phyloP scores from a whole-genome alignment of 345 rosid species.

The Lepidium africanum region DNA sequence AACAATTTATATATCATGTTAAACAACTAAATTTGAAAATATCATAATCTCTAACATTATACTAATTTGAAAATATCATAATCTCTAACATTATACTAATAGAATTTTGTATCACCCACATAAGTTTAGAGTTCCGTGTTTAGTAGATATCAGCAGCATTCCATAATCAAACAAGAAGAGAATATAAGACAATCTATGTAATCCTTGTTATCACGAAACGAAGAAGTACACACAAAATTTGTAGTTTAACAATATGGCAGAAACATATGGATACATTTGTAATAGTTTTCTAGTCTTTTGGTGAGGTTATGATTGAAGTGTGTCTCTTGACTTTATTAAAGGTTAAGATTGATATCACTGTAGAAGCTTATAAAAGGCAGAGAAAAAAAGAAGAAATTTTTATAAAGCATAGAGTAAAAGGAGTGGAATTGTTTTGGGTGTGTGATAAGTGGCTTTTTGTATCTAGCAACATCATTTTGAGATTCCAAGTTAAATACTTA shows the following conservation, averaged over 20 bases:
- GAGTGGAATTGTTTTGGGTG: constrained; percentile 34
- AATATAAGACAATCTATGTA: neutral
- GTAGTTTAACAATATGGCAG: constrained; percentile 17
- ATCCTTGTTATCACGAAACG: neutral
- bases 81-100: too few relatives aligned
- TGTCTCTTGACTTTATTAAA: constrained; percentile 43
- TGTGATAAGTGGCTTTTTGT: constrained; percentile 29
- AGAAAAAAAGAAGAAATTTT: constrained; percentile 4
- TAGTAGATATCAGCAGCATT: constrained; percentile 1
- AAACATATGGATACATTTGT: constrained; percentile 17
- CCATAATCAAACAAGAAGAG: neutral
- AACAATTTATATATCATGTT: too few relatives aligned
- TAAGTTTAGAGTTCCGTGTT: neutral
- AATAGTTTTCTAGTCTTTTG: constrained; percentile 22
- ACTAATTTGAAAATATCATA: too few relatives aligned
- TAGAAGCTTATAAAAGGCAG: constrained; percentile 14
- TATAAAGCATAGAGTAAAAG: constrained; percentile 33
- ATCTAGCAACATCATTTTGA: constrained; percentile 13
- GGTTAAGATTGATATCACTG: constrained; percentile 27
- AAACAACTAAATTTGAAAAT: too few relatives aligned
- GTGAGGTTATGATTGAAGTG: constrained; percentile 28
- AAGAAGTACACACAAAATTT: neutral
- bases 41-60: too few relatives aligned
- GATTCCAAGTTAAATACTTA: constrained; percentile 22
- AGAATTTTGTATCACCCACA: too few relatives aligned